A percentile compares a stretch with the other conserved stretches of the same genome.
These are phyloP conservation scores for Fusarium foetens DNA, from an alignment of 2,329 filamentous ascomycete genomes.

Conservation along the genomic window DNA sequence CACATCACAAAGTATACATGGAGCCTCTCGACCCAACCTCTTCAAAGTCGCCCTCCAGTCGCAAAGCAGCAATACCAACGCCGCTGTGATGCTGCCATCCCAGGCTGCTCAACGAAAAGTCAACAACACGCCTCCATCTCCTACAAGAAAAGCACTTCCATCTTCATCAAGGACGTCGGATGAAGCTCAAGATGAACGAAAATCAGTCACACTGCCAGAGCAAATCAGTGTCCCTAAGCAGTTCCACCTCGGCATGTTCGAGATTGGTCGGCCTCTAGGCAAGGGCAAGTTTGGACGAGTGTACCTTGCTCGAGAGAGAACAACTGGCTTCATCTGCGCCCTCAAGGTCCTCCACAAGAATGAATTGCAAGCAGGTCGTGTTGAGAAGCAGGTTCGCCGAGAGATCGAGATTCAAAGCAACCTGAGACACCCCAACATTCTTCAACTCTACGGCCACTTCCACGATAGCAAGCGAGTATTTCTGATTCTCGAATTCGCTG, in stretches of 20 bases:
- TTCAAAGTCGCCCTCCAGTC: slow-evolving; percentile 87
- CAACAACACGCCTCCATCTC: slow-evolving; percentile 58
- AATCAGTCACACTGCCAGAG: slow-evolving; percentile 63
- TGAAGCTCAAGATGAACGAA: slow-evolving; percentile 63
- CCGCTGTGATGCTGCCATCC: slow-evolving; percentile 74
- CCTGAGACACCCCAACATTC: slow-evolving; percentile 83
- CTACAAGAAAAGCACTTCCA: slow-evolving; percentile 61
- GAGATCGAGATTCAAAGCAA: slow-evolving; percentile 92
- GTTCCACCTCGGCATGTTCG: slow-evolving; percentile 93
- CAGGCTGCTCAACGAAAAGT: slow-evolving; percentile 69
- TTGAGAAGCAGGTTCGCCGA: slow-evolving; percentile 86
- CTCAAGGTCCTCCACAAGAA: slow-evolving; percentile 88
- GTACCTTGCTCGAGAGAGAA: slow-evolving; percentile 82
- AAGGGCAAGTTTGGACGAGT: slow-evolving; percentile 91
- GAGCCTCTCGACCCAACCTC: slow-evolving; percentile 78
- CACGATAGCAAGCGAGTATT: slow-evolving; percentile 90
- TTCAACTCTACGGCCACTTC: slow-evolving; percentile 86
- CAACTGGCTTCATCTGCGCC: slow-evolving; percentile 83
- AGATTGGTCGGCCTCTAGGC: slow-evolving; percentile 86
- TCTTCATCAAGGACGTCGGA: slow-evolving; percentile 56
- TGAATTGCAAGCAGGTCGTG: slow-evolving; percentile 77
- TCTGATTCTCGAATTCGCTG: slow-evolving; percentile 86
- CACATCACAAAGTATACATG: slow-evolving; percentile 59
- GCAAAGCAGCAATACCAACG: slow-evolving; percentile 73
- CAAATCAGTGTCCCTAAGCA: slow-evolving; percentile 68